These are phyloP conservation scores for Ulmus americana DNA, from an alignment of 331 rosid genomes.

Conservation along the genomic window DNA sequence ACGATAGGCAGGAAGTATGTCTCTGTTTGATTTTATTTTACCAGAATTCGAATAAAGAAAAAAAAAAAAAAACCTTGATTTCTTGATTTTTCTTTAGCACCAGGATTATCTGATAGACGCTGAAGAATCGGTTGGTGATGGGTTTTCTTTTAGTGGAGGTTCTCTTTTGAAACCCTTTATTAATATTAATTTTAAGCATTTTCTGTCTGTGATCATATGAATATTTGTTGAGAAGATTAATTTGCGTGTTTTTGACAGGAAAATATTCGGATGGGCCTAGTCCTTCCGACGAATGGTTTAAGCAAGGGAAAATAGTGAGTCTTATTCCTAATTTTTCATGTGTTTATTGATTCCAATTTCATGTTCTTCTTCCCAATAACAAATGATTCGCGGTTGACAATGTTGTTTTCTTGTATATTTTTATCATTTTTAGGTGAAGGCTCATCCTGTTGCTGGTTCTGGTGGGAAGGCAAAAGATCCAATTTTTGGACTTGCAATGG, in stretches of 20 bases:
- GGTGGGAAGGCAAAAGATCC: constrained; percentile 89
- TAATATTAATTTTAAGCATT: background rate
- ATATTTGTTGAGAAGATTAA: background rate
- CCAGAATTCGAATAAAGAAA: no score
- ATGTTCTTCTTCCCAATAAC: background rate
- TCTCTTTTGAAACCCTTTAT: no score
- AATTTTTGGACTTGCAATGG: constrained; percentile 76
- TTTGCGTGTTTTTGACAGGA: constrained; percentile 37
- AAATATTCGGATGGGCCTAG: constrained; percentile 74
- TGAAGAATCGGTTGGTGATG: constrained; percentile 74
- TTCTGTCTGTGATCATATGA: no score
- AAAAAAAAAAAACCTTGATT: background rate
- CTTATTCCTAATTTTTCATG: background rate
- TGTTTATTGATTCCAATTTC: background rate
- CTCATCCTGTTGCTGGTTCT: constrained; percentile 47
- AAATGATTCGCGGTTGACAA: background rate
- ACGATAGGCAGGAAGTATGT: constrained; percentile 36
- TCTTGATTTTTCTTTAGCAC: constrained; percentile 13
- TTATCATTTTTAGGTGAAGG: constrained; percentile 46
- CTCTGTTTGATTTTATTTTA: background rate
- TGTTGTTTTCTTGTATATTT: background rate
- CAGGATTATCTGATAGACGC: constrained; percentile 81
- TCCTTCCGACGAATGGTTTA: constrained; percentile 88
- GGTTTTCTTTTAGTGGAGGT: constrained; percentile 91
- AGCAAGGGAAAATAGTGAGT: constrained; percentile 66